Evolutionary conservation across 2,329 filamentous ascomycete species (phyloP).

Genomic region (Acrodontium crateriforme): DNA sequence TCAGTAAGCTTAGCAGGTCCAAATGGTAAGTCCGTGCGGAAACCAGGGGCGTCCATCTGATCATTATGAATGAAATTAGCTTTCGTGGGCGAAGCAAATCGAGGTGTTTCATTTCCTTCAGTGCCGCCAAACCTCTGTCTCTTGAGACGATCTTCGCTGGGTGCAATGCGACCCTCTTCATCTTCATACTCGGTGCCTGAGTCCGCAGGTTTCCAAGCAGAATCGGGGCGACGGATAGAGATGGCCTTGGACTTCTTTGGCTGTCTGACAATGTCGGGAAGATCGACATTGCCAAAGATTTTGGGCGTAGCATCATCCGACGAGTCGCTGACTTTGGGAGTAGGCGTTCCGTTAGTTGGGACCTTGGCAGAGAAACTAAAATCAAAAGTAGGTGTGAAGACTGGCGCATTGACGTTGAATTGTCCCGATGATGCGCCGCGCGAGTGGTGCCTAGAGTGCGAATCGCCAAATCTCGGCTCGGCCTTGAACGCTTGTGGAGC

Average conservation of each 20-base stretch:
- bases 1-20: neutral
- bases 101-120: constrained; percentile 58
- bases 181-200: constrained; percentile 34
- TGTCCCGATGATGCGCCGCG: constrained; percentile 17
- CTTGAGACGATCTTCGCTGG: constrained; percentile 58
- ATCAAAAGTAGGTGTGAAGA: constrained; percentile 15
- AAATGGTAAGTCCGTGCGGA: constrained; percentile 1
- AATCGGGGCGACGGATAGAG: constrained; percentile 50
- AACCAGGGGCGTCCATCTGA: constrained; percentile 6
- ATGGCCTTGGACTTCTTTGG: constrained; percentile 68
- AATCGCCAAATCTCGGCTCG: too few relatives aligned
- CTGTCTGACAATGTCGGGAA: constrained; percentile 53
- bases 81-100: constrained; percentile 51
- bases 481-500: constrained; percentile 29
- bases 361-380: constrained; percentile 24
- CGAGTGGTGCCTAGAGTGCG: constrained; percentile 15
- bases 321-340: constrained; percentile 20
- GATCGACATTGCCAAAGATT: constrained; percentile 35
- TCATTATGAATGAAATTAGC: constrained; percentile 8
- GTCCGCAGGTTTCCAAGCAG: constrained; percentile 8
- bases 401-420: constrained; percentile 43
- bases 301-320: constrained; percentile 19
- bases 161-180: constrained; percentile 47
- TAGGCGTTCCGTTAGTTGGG: constrained; percentile 5
- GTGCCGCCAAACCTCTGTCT: constrained; percentile 53